Conservation (phyloP, 1,139 yeast species). For the Yamadazyma mexicana region DNA sequence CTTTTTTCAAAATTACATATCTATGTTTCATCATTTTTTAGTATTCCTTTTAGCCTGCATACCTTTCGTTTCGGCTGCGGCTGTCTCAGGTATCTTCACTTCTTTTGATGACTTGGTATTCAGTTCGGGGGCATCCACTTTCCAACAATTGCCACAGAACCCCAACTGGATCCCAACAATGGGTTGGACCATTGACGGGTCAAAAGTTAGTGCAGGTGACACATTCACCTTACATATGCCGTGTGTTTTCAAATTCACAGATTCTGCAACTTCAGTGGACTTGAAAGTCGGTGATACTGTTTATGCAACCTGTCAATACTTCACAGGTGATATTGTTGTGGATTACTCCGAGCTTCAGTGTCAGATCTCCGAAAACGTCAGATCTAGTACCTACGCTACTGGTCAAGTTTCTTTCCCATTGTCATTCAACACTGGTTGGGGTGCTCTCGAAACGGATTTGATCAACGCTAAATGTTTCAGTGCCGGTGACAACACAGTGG, state of each 20-base stretch:
- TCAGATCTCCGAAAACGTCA: conserved; percentile 19
- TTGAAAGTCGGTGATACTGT: conserved; percentile 18
- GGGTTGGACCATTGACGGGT: conserved; percentile 25
- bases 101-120: conserved; percentile 8
- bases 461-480: conserved; percentile 20
- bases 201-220: conserved; percentile 26
- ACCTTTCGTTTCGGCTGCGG: conserved; percentile 3
- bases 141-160: conserved; percentile 4
- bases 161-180: conserved; percentile 29
- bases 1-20: neutral
- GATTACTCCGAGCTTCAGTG: conserved; percentile 26
- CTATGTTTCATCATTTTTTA: neutral
- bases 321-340: conserved; percentile 23
- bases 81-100: conserved; percentile 9
- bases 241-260: conserved; percentile 31
- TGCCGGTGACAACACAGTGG: conserved; percentile 26
- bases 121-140: conserved; percentile 1
- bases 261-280: conserved; percentile 15
- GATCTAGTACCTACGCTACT: conserved; percentile 14
- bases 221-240: conserved; percentile 32
- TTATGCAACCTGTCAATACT: conserved; percentile 29
- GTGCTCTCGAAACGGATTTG: conserved; percentile 20
- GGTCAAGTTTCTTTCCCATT: conserved; percentile 29
- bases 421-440: conserved; percentile 27
- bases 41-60: neutral